Evolutionary conservation across 148 eudicot genomes (phyloP).

Genomic region (Rhododendron mucronatum): DNA sequence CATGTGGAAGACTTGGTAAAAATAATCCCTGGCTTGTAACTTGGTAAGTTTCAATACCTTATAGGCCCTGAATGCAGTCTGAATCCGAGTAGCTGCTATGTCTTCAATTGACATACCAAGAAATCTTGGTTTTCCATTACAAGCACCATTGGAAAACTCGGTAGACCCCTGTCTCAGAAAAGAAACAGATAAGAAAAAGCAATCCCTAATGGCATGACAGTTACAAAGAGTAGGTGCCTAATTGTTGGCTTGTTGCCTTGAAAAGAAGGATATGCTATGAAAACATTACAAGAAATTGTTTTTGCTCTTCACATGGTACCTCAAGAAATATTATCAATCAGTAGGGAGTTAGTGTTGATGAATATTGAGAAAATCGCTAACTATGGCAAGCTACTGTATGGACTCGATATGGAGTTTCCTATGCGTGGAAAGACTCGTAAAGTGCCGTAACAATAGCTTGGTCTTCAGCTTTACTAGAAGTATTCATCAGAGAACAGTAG

Average conservation of each 20-base stretch:
- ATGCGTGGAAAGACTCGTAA: neutral
- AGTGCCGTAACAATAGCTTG: neutral
- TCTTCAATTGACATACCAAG: slow-evolving; percentile 35
- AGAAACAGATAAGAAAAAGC: neutral
- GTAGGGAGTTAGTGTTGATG: neutral
- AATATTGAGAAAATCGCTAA: neutral
- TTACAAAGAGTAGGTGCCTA: neutral
- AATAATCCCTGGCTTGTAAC: neutral
- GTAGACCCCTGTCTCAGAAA: slow-evolving; percentile 31
- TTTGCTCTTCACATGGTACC: neutral
- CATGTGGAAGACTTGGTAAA: neutral
- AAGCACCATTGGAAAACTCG: slow-evolving; percentile 24
- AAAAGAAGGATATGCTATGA: neutral
- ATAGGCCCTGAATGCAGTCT: slow-evolving; percentile 70
- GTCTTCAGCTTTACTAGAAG: neutral
- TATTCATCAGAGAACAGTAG: neutral
- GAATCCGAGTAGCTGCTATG: slow-evolving; percentile 71
- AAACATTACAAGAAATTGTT: neutral
- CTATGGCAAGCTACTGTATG: neutral
- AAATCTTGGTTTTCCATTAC: slow-evolving; percentile 22
- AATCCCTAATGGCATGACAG: neutral
- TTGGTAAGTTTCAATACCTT: slow-evolving; percentile 31
- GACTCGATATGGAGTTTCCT: neutral
- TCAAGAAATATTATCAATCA: neutral
- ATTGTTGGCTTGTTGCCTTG: neutral